Base-by-base conservation (phyloP, 2,329 filamentous ascomycete species). In the Didymella keratinophila region DNA sequence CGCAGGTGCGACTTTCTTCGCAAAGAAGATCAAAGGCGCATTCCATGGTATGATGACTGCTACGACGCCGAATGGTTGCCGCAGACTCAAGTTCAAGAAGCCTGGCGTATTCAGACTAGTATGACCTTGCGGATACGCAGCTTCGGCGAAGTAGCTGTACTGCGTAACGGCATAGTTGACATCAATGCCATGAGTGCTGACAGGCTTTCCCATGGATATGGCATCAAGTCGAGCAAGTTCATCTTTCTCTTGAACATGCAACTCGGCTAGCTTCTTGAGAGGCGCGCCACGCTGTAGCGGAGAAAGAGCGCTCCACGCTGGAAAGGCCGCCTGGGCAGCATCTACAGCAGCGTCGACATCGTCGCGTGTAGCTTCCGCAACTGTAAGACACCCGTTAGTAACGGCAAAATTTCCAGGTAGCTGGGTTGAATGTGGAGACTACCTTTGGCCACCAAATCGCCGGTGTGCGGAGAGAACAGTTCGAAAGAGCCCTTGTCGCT, bases 191-290 rank as follows among this genome's bases (percentile, higher is more conserved):
- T 90, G 90, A 74, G 92, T 89, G 54, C 87, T 87, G 74, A 93
- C 88, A 0, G 91, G 93, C 83, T 93, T 93, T 73, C 91, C 91
- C 81, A 93, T 91, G 79, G 93, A 89, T 47, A 93, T 83, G 6
- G 90, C 92, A 77, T 93, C 93, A 78, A 89, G 91, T 11, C 89
- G 89, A 9, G 91, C 90, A 63, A 94, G 79, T 23, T 90, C 84
- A 74, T 93, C 90, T 88, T 89, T 92, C 42, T 71, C 61, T 3
- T 60, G 46, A 1, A 64, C 11, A 14, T 69, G 61, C 14, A 69
- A 48, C 12, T 71, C 62, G 28, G 81, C 82, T n/a, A 84, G 72
- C 56, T 78, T 80, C 56, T 77, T 61, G 64, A 84, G 66, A 10
- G 80, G 76, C 25, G 74, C 72, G 32, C 76, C 72, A 39, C 82